phyloP scores from a whole-genome alignment of 2,329 filamentous ascomycete genomes.

The Beauveria scarabaeidicola region DNA sequence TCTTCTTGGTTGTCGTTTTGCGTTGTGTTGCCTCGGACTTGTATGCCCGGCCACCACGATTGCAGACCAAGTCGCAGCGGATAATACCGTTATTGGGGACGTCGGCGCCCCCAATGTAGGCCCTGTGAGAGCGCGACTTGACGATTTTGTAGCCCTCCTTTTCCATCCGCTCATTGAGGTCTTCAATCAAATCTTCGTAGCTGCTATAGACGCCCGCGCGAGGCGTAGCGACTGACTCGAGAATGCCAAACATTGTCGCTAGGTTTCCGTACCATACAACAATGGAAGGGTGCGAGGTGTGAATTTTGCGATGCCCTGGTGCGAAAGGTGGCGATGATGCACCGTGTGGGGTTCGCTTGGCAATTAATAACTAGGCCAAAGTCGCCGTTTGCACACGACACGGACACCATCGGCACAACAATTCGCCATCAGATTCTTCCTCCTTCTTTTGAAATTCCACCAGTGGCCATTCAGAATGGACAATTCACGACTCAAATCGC shows the following conservation, averaged over 20 bases:
- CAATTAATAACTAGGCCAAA: not conserved
- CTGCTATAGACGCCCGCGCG: constrained; percentile 28
- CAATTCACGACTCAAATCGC: not conserved
- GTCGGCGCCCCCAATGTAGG: constrained; percentile 31
- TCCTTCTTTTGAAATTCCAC: not conserved
- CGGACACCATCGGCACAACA: not conserved
- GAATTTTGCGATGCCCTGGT: constrained; percentile 1
- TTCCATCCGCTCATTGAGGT: constrained; percentile 32
- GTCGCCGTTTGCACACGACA: not conserved
- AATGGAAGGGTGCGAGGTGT: constrained; percentile 3
- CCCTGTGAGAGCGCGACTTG: constrained; percentile 35
- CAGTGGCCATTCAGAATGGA: not conserved
- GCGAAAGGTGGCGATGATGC: not conserved
- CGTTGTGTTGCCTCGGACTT: constrained; percentile 36
- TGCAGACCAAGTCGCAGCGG: constrained; percentile 37
- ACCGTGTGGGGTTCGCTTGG: not conserved
- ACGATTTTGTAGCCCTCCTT: constrained; percentile 39
- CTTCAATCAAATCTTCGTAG: constrained; percentile 34
- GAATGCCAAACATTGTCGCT: constrained; percentile 34
- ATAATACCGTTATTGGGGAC: constrained; percentile 35
- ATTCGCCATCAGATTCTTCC: not conserved
- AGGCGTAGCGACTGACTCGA: constrained; percentile 31
- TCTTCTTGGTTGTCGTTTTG: constrained; percentile 39
- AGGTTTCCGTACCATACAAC: constrained; percentile 20
- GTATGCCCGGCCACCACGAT: constrained; percentile 35